Percentiles rank a stretch among this genome's conserved stretches.
Evolutionary conservation across 2,329 filamentous ascomycete genomes (phyloP).

Genomic region (Microascus cirrosus): DNA sequence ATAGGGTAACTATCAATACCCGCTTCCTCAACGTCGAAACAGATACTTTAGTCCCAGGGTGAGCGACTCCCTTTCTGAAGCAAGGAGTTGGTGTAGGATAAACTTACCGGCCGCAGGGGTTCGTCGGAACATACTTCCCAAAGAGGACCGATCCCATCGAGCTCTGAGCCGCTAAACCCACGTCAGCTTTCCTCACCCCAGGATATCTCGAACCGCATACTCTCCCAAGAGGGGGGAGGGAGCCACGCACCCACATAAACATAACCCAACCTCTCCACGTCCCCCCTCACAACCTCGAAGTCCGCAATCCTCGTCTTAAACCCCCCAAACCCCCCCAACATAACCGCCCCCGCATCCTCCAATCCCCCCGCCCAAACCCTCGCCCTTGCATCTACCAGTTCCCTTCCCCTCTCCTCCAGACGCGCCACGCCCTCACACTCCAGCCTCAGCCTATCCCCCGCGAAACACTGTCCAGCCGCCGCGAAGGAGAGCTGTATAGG

Average conservation of each 20-base stretch:
- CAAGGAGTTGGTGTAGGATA: neutral
- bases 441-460: slow-evolving; percentile 7
- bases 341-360: neutral
- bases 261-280: neutral
- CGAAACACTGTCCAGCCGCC: slow-evolving; percentile 13
- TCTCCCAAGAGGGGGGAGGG: neutral
- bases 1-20: neutral
- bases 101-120: neutral
- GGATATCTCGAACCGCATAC: neutral
- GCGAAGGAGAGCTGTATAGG: slow-evolving; percentile 17
- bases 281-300: neutral
- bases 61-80: neutral
- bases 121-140: neutral
- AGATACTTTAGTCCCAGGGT: neutral
- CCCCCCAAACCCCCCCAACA: neutral
- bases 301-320: neutral
- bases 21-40: neutral
- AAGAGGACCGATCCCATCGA: neutral
- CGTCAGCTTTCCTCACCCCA: neutral
- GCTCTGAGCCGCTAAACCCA: neutral
- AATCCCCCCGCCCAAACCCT: slow-evolving; percentile 24
- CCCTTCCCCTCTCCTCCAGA: slow-evolving; percentile 12
- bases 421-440: slow-evolving; percentile 7
- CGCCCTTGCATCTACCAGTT: slow-evolving; percentile 25
- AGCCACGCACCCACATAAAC: neutral